Percentiles rank a stretch among this genome's conserved stretches.
These are phyloP conservation scores for Luvunga scandens DNA, from an alignment of 345 rosid genomes.

Conservation along the genomic window DNA sequence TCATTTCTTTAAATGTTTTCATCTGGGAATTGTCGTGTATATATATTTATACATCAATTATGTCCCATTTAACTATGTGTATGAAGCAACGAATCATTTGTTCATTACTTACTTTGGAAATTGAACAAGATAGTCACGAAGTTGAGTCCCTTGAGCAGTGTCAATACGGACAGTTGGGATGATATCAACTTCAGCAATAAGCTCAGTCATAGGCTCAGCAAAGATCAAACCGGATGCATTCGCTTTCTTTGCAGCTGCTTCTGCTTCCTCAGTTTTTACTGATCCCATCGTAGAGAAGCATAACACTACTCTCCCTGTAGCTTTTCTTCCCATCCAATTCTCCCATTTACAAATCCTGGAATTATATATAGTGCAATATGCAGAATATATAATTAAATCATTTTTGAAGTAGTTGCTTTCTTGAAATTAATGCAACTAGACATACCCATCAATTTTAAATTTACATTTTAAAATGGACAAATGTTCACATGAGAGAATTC, in stretches of 20 bases:
- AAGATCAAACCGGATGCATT: slow-evolving; percentile 51
- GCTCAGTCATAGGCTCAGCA: slow-evolving; percentile 49
- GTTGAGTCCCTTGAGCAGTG: slow-evolving; percentile 46
- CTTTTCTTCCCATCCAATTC: slow-evolving; percentile 35
- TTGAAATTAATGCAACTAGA: too few relatives aligned
- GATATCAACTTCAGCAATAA: slow-evolving; percentile 42
- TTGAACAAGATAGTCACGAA: slow-evolving; percentile 40
- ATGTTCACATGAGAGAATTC: too few relatives aligned
- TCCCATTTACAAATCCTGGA: slow-evolving; percentile 43
- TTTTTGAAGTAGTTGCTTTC: too few relatives aligned
- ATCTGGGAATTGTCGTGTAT: too few relatives aligned
- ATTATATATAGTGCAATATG: neutral
- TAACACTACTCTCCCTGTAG: slow-evolving; percentile 39
- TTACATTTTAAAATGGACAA: too few relatives aligned
- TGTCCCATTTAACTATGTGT: neutral
- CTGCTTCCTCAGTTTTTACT: slow-evolving; percentile 38
- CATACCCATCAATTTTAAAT: too few relatives aligned
- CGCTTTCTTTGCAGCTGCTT: slow-evolving; percentile 47
- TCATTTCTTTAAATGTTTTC: too few relatives aligned
- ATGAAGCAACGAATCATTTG: neutral
- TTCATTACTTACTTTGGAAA: slow-evolving; percentile 31
- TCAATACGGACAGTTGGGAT: slow-evolving; percentile 58
- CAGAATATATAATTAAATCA: too few relatives aligned
- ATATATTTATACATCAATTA: neutral
- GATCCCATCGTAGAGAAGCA: slow-evolving; percentile 60